A percentile compares a stretch with the other conserved stretches of the same genome.
Conservation (phyloP, 2,329 filamentous ascomycete species). For the Aspergillus luchuensis region DNA sequence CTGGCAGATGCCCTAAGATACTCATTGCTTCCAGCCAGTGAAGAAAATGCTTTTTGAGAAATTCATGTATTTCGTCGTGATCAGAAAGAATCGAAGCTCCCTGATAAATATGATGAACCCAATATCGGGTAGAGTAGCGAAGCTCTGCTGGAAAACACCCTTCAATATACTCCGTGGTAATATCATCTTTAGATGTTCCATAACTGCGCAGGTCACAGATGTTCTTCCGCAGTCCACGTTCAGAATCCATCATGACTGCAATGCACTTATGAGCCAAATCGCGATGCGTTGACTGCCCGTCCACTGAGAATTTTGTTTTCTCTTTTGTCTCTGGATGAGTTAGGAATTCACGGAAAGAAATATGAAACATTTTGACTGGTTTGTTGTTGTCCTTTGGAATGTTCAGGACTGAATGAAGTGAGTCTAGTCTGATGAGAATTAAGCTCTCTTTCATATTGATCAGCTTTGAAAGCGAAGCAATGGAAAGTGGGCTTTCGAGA, state of each 20-base stretch:
- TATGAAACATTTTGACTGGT: constrained; percentile 27
- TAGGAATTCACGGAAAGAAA: constrained; percentile 39
- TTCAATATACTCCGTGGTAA: constrained; percentile 8
- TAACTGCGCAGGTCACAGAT: constrained; percentile 18
- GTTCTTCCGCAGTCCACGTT: constrained; percentile 14
- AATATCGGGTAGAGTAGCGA: constrained; percentile 31
- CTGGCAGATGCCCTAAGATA: constrained; percentile 18
- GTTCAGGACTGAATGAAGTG: constrained; percentile 19
- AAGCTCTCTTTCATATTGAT: background rate
- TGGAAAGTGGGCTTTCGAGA: constrained; percentile 25
- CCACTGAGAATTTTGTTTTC: constrained; percentile 30
- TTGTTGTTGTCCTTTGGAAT: constrained; percentile 13
- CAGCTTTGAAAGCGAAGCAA: constrained; percentile 18
- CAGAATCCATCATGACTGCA: constrained; percentile 9
- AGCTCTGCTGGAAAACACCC: constrained; percentile 21
- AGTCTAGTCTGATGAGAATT: background rate
- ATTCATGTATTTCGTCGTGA: constrained; percentile 10
- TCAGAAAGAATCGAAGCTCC: constrained; percentile 1
- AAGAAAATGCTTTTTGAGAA: constrained; percentile 21
- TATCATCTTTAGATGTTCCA: constrained; percentile 10
- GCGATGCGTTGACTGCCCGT: constrained; percentile 32
- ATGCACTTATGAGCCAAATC: constrained; percentile 32
- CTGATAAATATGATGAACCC: constrained; percentile 27
- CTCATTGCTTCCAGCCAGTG: constrained; percentile 31
- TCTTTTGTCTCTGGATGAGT: constrained; percentile 15